These are phyloP conservation scores for Volvariella surrecta DNA, from an alignment of 1,284 basidiomycete genomes.

Conservation along the genomic window DNA sequence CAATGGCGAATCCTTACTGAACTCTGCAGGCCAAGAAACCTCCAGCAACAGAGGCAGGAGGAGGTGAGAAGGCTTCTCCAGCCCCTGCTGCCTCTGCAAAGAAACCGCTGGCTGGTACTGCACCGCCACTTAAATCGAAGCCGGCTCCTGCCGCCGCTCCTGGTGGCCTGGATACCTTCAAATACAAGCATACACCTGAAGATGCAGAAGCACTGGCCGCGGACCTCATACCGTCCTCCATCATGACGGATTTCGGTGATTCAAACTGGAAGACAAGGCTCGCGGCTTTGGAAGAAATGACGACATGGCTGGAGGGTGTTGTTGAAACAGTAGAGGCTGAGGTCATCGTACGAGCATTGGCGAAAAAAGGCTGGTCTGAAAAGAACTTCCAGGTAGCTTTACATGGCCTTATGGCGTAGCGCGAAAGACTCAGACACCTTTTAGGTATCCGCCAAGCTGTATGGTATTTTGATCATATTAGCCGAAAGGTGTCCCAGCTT, in stretches of 20 bases:
- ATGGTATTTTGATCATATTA: conserved; percentile 66
- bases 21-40: conserved; percentile 41
- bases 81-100: conserved; percentile 18
- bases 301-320: conserved; percentile 71
- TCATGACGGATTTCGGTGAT: conserved; percentile 73
- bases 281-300: conserved; percentile 83
- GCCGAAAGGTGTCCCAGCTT: conserved; percentile 81
- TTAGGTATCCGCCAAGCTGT: conserved; percentile 85
- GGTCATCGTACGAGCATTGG: conserved; percentile 82
- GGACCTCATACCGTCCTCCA: conserved; percentile 66
- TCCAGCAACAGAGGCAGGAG: conserved; percentile 16
- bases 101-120: conserved; percentile 20
- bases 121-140: conserved; percentile 42
- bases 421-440: conserved; percentile 7
- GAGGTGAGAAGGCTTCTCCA: conserved; percentile 8
- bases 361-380: conserved; percentile 94
- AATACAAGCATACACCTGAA: conserved; percentile 87
- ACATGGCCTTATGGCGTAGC: too few species aligned
- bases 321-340: conserved; percentile 78
- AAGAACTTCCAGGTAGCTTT: conserved; percentile 91
- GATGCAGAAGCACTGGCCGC: conserved; percentile 82
- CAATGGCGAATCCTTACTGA: neutral
- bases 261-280: conserved; percentile 91
- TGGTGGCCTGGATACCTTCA: conserved; percentile 74
- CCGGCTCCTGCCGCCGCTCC: conserved; percentile 34